phyloP scores from a whole-genome alignment of 2,329 filamentous ascomycete genomes.

The Apiospora sp. region DNA sequence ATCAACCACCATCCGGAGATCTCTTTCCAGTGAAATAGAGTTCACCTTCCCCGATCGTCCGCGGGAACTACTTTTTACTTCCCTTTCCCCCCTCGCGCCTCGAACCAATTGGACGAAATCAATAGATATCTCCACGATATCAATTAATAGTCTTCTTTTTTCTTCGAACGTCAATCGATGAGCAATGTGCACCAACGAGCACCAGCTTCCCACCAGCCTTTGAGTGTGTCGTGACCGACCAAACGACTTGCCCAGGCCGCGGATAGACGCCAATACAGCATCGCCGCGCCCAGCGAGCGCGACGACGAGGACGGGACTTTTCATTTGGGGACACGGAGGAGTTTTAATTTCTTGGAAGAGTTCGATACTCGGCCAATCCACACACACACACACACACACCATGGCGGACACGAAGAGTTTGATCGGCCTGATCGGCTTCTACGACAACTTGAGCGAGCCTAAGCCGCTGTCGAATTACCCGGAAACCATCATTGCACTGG shows the following conservation, averaged over 20 bases:
- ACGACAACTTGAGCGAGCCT: constrained; percentile 35
- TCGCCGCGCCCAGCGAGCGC: background rate
- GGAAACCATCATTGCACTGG: constrained; percentile 28
- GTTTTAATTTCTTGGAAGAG: background rate
- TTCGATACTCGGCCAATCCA: background rate
- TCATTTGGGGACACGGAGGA: background rate
- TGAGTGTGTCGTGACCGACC: background rate
- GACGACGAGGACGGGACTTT: background rate
- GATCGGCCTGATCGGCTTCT: constrained; percentile 29
- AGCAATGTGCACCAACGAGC: background rate
- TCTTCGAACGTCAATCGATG: background rate
- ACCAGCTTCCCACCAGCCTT: background rate
- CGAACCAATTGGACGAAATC: background rate
- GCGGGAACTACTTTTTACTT: background rate
- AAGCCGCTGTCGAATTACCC: constrained; percentile 33
- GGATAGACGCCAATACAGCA: background rate
- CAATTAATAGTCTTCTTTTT: background rate
- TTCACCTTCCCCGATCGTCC: background rate
- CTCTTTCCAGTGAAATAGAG: background rate
- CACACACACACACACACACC: background rate
- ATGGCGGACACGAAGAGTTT: constrained; percentile 31
- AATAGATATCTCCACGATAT: background rate
- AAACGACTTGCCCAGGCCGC: background rate
- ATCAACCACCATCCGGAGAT: background rate
- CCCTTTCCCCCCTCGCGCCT: background rate